Conservation (phyloP, 768 basidiomycete genomes). For the Baorangia bicolor region DNA sequence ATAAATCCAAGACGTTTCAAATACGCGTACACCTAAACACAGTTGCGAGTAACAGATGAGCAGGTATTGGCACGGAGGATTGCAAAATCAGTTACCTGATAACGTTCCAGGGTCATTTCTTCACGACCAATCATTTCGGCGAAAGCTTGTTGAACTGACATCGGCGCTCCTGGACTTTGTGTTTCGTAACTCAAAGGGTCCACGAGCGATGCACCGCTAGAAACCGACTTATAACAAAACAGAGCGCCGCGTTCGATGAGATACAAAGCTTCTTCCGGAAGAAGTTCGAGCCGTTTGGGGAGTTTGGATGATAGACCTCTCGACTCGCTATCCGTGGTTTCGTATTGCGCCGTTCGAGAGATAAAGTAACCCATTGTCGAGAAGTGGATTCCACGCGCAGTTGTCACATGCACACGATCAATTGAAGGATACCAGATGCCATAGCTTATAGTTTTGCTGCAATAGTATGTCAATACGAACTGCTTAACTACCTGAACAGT, state of each 20-base stretch:
- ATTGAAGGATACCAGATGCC: slow-evolving; percentile 75
- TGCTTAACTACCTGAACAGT: not conserved
- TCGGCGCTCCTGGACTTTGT: slow-evolving; percentile 61
- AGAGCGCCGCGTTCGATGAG: slow-evolving; percentile 87
- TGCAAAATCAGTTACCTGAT: slow-evolving; percentile 60
- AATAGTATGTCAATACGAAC: not conserved
- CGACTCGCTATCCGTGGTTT: slow-evolving; percentile 25
- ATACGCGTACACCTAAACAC: slow-evolving; percentile 81
- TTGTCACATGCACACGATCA: slow-evolving; percentile 62
- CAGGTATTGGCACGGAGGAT: not conserved
- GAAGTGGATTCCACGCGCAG: slow-evolving; percentile 84
- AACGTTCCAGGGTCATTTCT: slow-evolving; percentile 77
- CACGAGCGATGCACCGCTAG: slow-evolving; percentile 22
- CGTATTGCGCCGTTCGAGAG: slow-evolving; percentile 42
- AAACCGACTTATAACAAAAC: slow-evolving; percentile 71
- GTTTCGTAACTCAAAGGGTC: slow-evolving; percentile 29
- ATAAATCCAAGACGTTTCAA: slow-evolving; percentile 90
- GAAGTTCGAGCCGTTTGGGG: slow-evolving; percentile 72
- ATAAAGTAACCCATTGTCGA: slow-evolving; percentile 78
- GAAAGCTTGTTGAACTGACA: slow-evolving; percentile 91
- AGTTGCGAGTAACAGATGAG: slow-evolving; percentile 1
- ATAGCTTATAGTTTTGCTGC: slow-evolving; percentile 76
- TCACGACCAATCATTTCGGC: slow-evolving; percentile 80
- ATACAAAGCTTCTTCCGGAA: slow-evolving; percentile 96
- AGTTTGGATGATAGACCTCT: slow-evolving; percentile 33